phyloP scores from a whole-genome alignment of 768 basidiomycete species.

The Cyathus striatus region DNA sequence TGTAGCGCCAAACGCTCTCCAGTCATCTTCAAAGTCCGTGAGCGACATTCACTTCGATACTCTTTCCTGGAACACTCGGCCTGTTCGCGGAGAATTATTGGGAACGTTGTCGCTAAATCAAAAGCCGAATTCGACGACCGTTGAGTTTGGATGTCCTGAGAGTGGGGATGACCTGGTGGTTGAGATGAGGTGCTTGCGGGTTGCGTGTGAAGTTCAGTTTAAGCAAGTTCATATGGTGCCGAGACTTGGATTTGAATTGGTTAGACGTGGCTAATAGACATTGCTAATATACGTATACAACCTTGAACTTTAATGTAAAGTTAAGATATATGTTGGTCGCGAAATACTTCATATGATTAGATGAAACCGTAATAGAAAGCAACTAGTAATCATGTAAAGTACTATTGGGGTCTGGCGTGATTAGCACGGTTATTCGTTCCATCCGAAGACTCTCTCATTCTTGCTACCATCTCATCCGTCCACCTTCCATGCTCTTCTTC shows the following conservation, averaged over 20 bases:
- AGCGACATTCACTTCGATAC: constrained; percentile 6
- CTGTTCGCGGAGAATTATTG: constrained; percentile 9
- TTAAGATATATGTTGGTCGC: too few relatives aligned
- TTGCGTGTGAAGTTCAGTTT: constrained; percentile 7
- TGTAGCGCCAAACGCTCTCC: constrained; percentile 3
- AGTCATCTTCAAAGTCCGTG: neutral
- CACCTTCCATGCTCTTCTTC: neutral
- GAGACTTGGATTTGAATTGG: constrained; percentile 4
- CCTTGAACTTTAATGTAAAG: too few relatives aligned
- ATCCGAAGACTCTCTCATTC: neutral
- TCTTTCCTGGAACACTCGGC: constrained; percentile 6
- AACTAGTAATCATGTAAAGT: too few relatives aligned
- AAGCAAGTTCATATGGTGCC: constrained; percentile 7
- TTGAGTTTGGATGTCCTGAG: constrained; percentile 9
- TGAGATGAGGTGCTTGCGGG: constrained; percentile 8
- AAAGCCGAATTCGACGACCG: constrained; percentile 6
- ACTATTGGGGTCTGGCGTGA: too few relatives aligned
- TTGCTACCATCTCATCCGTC: neutral
- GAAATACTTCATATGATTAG: too few relatives aligned
- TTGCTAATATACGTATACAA: too few relatives aligned
- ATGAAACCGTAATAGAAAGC: too few relatives aligned
- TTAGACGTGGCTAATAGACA: neutral
- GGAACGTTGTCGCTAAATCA: constrained; percentile 7
- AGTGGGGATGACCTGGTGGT: constrained; percentile 2
- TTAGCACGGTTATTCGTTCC: too few relatives aligned